phyloP scores from a whole-genome alignment of 164 flowering plant genomes.

The Vitis rotundifolia region DNA sequence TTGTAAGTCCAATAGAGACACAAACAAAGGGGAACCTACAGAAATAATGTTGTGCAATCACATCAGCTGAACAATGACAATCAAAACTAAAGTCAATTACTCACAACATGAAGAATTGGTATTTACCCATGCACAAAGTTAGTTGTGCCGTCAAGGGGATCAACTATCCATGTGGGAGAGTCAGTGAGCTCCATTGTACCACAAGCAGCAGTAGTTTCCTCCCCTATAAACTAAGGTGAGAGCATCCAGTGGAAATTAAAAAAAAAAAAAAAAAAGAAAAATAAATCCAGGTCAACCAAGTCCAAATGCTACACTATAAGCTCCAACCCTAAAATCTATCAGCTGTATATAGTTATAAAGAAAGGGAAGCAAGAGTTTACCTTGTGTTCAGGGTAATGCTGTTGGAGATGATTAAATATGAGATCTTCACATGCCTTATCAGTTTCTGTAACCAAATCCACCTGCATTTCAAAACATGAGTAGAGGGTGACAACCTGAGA shows the following conservation, averaged over 20 bases:
- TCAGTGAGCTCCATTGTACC: constrained; percentile 79
- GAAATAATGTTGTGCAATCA: neutral
- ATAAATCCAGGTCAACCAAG: neutral
- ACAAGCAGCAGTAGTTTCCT: constrained; percentile 90
- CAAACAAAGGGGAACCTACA: constrained; percentile 94
- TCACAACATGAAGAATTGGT: neutral
- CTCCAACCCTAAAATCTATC: neutral
- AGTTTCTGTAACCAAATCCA: constrained; percentile 97
- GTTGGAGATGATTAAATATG: constrained; percentile 73
- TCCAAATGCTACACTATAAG: neutral
- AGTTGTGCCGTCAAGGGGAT: constrained; percentile 97
- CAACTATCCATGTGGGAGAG: constrained; percentile 97
- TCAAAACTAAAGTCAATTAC: neutral
- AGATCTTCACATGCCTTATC: constrained; percentile 96
- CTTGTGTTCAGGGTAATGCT: constrained; percentile 74
- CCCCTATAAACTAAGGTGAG: constrained; percentile 77
- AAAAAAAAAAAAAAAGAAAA: neutral
- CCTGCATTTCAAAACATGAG: constrained; percentile 41
- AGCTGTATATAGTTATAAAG: neutral
- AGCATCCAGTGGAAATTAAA: constrained; percentile 6
- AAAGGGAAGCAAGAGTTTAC: constrained; percentile 31
- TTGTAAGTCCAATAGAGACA: constrained; percentile 91
- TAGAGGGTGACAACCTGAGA: neutral
- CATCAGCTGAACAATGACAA: neutral
- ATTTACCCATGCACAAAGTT: constrained; percentile 95